Evolutionary conservation across 306 rosid species (phyloP), one percentile per base, ranked within the genome.

Genomic region (Oemleria cerasiformis): DNA sequence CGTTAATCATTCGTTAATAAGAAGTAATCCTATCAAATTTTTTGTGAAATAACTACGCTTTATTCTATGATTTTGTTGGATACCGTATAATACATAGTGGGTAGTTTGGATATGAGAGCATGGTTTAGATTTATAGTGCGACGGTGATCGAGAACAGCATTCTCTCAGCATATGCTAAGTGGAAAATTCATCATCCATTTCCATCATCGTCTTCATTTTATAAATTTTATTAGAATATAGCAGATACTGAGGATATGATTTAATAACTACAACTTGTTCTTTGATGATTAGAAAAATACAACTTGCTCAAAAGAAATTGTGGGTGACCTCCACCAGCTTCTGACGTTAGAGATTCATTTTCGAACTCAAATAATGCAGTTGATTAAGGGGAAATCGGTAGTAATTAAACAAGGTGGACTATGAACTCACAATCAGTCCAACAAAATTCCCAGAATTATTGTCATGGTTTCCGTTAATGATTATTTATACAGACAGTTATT

Each of bases 201-300:
- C 3, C 36, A 30, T 30, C 36, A 30, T 30, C 11, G 39, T 47
- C 36, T 47, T 60, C 13, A 34, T 43, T 57, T 67, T 17, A 19
- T 17, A 21, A 20, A 58, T 10, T 44, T 13, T 44, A 54, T n/a
- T 66, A 25, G 36, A 45, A 53, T 48, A 48, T 57, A 49, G 54
- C 20, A 10, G 57, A 71, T 51, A 47, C 61, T 67, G 13, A 62
- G 39, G 79, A 79, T 79, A 79, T 12, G 67, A 30, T 45, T 49
- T 73, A n/a, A 67, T 50, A 72, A 19, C 49, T 8, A 17, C 78
- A 78, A 78, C 41, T 66, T 40, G 73, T 60, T n/a, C 13, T 30
- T 48, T 48, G 17, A 53, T 53, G 25, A 53, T 53, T 17, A n/a
- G 21, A 53, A 53, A 53, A 73, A 16, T 14, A 14, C 78, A 78